These are phyloP conservation scores for Pseudovirgaria hyperparasitica DNA, from an alignment of 2,329 filamentous ascomycete genomes.

Conservation along the genomic window DNA sequence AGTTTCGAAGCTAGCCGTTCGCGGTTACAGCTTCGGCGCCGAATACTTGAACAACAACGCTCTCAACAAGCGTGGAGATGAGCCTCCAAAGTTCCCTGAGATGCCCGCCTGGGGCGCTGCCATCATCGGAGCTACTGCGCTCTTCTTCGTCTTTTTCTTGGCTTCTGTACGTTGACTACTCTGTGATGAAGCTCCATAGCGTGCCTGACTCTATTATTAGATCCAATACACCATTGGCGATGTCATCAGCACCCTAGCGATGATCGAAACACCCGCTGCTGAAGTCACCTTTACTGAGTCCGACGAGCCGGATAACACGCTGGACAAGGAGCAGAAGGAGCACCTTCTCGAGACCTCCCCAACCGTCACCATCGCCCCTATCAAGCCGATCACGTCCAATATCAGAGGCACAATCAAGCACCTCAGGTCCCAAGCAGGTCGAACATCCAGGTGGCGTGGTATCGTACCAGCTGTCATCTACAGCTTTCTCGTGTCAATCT, in stretches of 20 bases:
- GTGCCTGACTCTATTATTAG: constrained; percentile 8
- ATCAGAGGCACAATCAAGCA: constrained; percentile 47
- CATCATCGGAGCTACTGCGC: constrained; percentile 20
- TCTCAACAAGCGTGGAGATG: constrained; percentile 16
- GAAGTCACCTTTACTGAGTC: constrained; percentile 35
- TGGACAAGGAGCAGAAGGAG: constrained; percentile 21
- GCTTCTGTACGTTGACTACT: constrained; percentile 21
- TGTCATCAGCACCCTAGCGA: constrained; percentile 48
- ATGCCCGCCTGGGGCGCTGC: constrained; percentile 18
- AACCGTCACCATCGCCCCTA: constrained; percentile 31
- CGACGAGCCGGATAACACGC: constrained; percentile 25
- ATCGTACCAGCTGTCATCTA: constrained; percentile 35
- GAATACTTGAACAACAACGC: constrained; percentile 12
- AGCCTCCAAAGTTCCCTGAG: constrained; percentile 9
- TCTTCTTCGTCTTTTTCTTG: constrained; percentile 28
- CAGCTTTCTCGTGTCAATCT: constrained; percentile 20
- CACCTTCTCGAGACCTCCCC: constrained; percentile 27
- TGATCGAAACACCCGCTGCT: constrained; percentile 48
- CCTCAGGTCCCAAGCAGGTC: constrained; percentile 51
- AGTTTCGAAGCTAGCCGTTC: too few species aligned
- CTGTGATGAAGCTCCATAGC: not conserved
- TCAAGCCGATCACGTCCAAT: constrained; percentile 48
- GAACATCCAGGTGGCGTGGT: constrained; percentile 57
- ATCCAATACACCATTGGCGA: constrained; percentile 44
- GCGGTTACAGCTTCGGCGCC: constrained; percentile 9